Base-by-base conservation (phyloP, 2,329 filamentous ascomycete genomes). In the Hirsutella rhossiliensis region DNA sequence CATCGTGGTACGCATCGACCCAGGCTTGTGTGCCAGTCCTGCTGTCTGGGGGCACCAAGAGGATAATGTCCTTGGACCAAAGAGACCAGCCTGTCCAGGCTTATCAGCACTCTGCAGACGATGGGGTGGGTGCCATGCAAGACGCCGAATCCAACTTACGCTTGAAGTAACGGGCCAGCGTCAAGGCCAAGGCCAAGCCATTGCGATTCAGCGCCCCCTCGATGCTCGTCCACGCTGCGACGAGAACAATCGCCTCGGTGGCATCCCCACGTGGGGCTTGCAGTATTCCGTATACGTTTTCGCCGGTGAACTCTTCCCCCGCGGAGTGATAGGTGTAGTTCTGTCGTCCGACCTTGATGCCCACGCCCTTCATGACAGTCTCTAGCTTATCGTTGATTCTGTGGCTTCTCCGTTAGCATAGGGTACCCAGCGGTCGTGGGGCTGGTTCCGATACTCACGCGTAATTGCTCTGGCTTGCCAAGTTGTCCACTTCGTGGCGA, bases 21-120 rank as follows among this genome's bases (percentile, higher is more conserved):
- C 92, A 98, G 20, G 92, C 92, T 60, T 97, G 89, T 0, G 88
- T 87, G 1, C 90, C 92, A 11, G 86, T 84, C 47, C 82, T 84
- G 61, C 87, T 94, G 63, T 98, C 92, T 0, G 86, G 82, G 0
- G 92, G 82, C 40, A 98, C 75, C 6, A 98, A 66, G 53, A 98
- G 80, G 46, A 98, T 90, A 52, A 98, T 95, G 61, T 98, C 92
- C 64, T 98, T 98, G 47, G 89, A 96, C 92, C 92, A 98, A 27
- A 98, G 73, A 43, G 88, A 96, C 92, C 92, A 98, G 53, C 84
- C 78, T 81, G 31, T 23, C 11, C n/a, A 11, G n/a, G 11, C 11
- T 32, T 43, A 43, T 60, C 30, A 62, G 53, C 47, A 34, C 12
- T 28, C 32, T 18, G 11, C 17, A 28, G 19, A 3, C n/a, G 23